Evolutionary conservation across 495 filamentous ascomycete species (phyloP).

Genomic region (Annulohypoxylon moriforme): DNA sequence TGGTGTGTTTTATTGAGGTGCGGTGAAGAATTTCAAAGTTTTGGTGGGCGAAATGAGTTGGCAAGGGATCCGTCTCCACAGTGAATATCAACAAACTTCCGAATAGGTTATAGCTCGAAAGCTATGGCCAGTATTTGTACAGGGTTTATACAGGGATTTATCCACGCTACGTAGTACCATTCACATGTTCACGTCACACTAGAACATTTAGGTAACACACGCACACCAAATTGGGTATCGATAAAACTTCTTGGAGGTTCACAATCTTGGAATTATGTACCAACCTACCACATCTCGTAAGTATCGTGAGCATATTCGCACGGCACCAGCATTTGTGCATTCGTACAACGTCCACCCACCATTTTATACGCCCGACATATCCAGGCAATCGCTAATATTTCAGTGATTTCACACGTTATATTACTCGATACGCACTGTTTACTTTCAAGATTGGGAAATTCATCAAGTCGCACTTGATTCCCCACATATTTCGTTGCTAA

Average conservation of each 20-base stretch:
- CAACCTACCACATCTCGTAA: neutral
- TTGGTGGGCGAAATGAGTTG: conserved; percentile 42
- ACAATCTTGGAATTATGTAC: neutral
- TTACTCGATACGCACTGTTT: neutral
- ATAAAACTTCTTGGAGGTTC: conserved; percentile 4
- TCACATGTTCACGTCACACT: conserved; percentile 32
- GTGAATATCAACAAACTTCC: conserved; percentile 46
- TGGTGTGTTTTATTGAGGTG: conserved; percentile 31
- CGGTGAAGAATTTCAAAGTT: conserved; percentile 39
- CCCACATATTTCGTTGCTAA: neutral
- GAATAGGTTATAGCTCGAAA: conserved; percentile 32
- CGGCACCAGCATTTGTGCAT: neutral
- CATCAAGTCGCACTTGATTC: neutral
- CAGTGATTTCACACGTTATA: neutral
- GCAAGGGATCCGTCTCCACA: conserved; percentile 39
- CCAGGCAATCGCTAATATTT: neutral
- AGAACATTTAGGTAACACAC: conserved; percentile 1
- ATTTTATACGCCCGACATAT: neutral
- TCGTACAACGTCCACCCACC: neutral
- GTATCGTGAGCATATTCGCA: neutral
- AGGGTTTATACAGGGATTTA: conserved; percentile 17
- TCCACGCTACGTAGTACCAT: neutral
- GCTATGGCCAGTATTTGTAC: conserved; percentile 27
- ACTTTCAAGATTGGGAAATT: neutral
- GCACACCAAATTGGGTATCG: conserved; percentile 20